Percentiles rank a stretch among this genome's conserved stretches.
Evolutionary conservation across 2,329 filamentous ascomycete genomes (phyloP).

Genomic region (Aspergillus sp.): DNA sequence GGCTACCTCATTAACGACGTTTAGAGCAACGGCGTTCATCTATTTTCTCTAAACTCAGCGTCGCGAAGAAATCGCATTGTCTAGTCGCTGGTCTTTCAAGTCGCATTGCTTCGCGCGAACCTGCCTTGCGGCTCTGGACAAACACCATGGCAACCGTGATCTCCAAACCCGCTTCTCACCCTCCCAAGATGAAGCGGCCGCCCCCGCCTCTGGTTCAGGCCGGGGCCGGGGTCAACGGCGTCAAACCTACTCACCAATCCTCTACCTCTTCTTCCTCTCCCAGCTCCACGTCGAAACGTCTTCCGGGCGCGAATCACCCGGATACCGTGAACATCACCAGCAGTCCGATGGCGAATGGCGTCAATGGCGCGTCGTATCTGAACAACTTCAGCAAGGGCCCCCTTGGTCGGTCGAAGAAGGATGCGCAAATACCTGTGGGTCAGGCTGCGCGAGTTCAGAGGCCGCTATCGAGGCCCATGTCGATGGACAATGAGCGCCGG

Average conservation of each 20-base stretch:
- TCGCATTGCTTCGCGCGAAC: slow-evolving; percentile 10
- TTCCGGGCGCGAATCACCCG: slow-evolving; percentile 47
- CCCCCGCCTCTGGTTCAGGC: slow-evolving; percentile 54
- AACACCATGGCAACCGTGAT: slow-evolving; percentile 38
- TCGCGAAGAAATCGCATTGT: slow-evolving; percentile 18
- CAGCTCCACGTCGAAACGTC: slow-evolving; percentile 46
- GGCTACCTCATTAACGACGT: slow-evolving; percentile 32
- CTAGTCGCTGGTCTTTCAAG: slow-evolving; percentile 8
- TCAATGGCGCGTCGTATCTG: slow-evolving; percentile 23
- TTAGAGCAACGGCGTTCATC: slow-evolving; percentile 24
- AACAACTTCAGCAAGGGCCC: slow-evolving; percentile 19
- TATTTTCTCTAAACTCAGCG: slow-evolving; percentile 17
- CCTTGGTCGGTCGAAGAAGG: slow-evolving; percentile 50
- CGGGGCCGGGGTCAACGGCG: slow-evolving; percentile 47
- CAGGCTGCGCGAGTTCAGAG: slow-evolving; percentile 25
- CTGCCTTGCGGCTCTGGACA: slow-evolving; percentile 3
- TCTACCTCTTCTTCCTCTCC: slow-evolving; percentile 53
- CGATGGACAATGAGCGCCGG: slow-evolving; percentile 26
- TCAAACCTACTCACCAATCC: slow-evolving; percentile 41
- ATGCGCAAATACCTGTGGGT: slow-evolving; percentile 39
- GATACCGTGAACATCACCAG: slow-evolving; percentile 36
- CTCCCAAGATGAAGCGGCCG: slow-evolving; percentile 60
- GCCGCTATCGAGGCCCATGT: slow-evolving; percentile 24
- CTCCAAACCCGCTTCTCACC: slow-evolving; percentile 36
- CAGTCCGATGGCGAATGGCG: slow-evolving; percentile 38